These are phyloP conservation scores for Phalaenopsis hybrid DNA, from an alignment of 116 monocot species.

Conservation along the genomic window DNA sequence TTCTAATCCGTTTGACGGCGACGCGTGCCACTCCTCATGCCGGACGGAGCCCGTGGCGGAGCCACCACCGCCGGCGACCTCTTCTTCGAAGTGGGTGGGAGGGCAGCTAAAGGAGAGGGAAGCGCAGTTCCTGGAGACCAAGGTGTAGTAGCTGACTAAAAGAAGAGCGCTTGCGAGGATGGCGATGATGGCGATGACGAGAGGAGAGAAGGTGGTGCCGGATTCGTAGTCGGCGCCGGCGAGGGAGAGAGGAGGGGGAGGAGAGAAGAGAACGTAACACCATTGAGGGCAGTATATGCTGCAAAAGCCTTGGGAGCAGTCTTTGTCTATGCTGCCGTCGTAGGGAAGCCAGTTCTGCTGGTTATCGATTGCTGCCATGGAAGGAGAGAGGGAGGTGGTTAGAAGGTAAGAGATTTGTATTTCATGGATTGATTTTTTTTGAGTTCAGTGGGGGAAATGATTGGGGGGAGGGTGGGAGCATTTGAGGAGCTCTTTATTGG, in stretches of 20 bases:
- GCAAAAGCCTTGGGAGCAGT: constrained; percentile 16
- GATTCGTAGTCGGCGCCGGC: background rate
- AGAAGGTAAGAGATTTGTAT: background rate
- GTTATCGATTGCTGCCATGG: constrained; percentile 3
- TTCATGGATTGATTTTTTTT: background rate
- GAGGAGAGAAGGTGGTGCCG: constrained; percentile 7
- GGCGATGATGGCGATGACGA: constrained; percentile 15
- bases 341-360: constrained; percentile 11
- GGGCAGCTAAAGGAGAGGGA: background rate
- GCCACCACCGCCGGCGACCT: background rate
- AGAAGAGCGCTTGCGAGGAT: constrained; percentile 4
- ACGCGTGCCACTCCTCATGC: constrained; percentile 26
- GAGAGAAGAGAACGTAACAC: constrained; percentile 17
- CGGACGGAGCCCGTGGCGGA: background rate
- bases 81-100: background rate
- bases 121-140: constrained; percentile 12
- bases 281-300: constrained; percentile 21
- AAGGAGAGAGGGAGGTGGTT: background rate
- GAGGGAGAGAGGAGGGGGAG: constrained; percentile 11
- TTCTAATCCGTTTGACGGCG: constrained; percentile 39
- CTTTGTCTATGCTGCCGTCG: background rate
- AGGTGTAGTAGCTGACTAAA: constrained; percentile 10
- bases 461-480: background rate
- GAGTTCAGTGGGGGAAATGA: background rate
- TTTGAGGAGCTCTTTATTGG: background rate